A percentile compares a stretch with the other conserved stretches of the same genome.
Evolutionary conservation across 768 basidiomycete genomes (phyloP).

Genomic region (Lepiota brunneoincarnata): DNA sequence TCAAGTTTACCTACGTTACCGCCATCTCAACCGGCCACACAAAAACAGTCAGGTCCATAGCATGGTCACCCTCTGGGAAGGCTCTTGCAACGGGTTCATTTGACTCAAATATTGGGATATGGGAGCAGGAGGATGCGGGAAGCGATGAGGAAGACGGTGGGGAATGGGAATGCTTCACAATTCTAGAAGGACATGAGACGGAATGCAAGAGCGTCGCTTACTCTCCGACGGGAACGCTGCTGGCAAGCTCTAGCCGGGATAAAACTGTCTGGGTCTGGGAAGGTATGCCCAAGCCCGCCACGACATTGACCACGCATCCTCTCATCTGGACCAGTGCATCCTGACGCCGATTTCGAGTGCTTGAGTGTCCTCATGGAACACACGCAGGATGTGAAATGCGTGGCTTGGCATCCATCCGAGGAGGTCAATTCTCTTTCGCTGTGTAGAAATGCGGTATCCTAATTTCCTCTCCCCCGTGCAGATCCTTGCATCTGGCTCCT

Average conservation of each 20-base stretch:
- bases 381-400: conserved; percentile 91
- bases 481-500: conserved; percentile 96
- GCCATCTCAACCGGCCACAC: conserved; percentile 82
- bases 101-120: conserved; percentile 88
- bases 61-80: conserved; percentile 87
- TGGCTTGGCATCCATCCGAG: conserved; percentile 94
- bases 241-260: conserved; percentile 95
- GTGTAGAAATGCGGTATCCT: conserved; percentile 9
- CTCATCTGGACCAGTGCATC: conserved; percentile 56
- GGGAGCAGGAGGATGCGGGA: conserved; percentile 64
- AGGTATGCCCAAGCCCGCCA: conserved; percentile 44
- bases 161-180: conserved; percentile 87
- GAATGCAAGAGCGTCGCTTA: conserved; percentile 94
- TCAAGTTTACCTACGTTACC: conserved; percentile 50
- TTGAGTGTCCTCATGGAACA: conserved; percentile 97
- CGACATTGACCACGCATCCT: neutral
- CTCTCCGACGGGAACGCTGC: conserved; percentile 68
- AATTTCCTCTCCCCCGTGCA: conserved; percentile 32
- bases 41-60: conserved; percentile 82
- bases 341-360: conserved; percentile 93
- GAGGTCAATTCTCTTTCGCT: conserved; percentile 55
- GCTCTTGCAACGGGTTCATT: conserved; percentile 92
- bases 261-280: conserved; percentile 99
- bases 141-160: conserved; percentile 30
- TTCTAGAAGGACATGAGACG: conserved; percentile 92